Conservation (phyloP, 805 yeast species). For the Teunomyces stri region DNA sequence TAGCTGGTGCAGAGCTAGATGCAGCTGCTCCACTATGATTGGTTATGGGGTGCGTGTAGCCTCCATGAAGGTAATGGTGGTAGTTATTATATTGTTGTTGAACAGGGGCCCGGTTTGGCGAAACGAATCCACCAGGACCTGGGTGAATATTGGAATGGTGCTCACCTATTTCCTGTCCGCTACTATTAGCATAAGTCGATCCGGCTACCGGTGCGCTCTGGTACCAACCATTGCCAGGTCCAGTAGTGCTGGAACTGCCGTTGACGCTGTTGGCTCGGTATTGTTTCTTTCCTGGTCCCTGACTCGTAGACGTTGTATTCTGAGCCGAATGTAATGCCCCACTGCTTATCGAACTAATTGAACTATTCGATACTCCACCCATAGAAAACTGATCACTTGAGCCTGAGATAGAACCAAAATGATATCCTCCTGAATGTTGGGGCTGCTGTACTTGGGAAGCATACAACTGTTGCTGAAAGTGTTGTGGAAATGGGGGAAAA, state of each 20-base stretch:
- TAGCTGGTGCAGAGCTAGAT: not conserved
- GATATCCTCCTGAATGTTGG: slow-evolving; percentile 6
- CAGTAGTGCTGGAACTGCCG: slow-evolving; percentile 1
- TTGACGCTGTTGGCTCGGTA: slow-evolving; percentile 9
- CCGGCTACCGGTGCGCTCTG: not conserved
- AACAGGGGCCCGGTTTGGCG: slow-evolving; percentile 2
- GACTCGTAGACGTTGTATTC: slow-evolving; percentile 1
- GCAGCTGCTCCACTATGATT: not conserved
- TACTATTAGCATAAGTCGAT: not conserved
- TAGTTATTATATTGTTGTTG: slow-evolving; percentile 2
- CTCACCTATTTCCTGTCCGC: slow-evolving; percentile 1
- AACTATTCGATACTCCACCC: slow-evolving; percentile 7
- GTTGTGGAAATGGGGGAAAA: slow-evolving; percentile 11
- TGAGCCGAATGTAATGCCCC: slow-evolving; percentile 1
- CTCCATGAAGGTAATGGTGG: slow-evolving; percentile 4
- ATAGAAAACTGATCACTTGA: slow-evolving; percentile 8
- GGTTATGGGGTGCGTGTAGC: slow-evolving; percentile 1
- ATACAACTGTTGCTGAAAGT: slow-evolving; percentile 7
- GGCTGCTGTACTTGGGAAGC: slow-evolving; percentile 5
- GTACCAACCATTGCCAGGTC: slow-evolving; percentile 1
- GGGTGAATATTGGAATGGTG: not conserved
- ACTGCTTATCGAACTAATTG: slow-evolving; percentile 7
- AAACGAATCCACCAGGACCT: slow-evolving; percentile 1
- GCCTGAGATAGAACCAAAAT: slow-evolving; percentile 6
- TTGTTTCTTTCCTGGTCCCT: slow-evolving; percentile 8